phyloP scores from a whole-genome alignment of 768 basidiomycete species.

The Termitomyces sp. region DNA sequence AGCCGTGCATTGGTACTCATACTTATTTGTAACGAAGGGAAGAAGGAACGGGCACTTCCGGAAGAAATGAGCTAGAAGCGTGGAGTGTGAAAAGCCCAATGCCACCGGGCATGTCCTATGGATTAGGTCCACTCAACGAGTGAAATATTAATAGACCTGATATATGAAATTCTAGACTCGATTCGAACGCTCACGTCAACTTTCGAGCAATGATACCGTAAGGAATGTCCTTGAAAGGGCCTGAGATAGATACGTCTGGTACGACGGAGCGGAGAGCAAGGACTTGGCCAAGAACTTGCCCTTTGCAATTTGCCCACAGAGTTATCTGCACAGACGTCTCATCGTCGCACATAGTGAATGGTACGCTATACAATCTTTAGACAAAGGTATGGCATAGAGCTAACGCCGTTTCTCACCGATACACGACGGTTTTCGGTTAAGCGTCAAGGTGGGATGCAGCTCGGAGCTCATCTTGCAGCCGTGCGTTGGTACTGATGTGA shows the following conservation, averaged over 20 bases:
- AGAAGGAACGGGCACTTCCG: neutral
- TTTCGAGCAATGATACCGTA: too few species aligned
- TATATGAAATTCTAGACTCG: too few species aligned
- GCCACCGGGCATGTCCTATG: too few species aligned
- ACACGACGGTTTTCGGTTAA: neutral
- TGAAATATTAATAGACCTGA: too few species aligned
- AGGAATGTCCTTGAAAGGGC: too few species aligned
- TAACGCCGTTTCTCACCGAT: neutral
- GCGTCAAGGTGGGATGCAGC: neutral
- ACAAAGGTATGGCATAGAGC: neutral
- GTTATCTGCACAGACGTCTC: neutral
- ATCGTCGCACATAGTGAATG: slow-evolving; percentile 5
- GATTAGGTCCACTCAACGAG: too few species aligned
- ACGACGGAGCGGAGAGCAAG: slow-evolving; percentile 13
- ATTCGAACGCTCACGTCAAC: too few species aligned
- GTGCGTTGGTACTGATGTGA: neutral
- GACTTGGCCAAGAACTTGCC: slow-evolving; percentile 9
- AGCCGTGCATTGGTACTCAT: neutral
- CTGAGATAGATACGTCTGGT: neutral
- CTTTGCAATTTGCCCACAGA: slow-evolving; percentile 18
- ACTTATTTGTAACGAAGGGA: neutral
- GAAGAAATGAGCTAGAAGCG: neutral
- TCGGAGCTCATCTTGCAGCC: neutral
- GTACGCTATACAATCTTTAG: neutral
- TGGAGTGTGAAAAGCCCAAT: neutral